Percentiles rank a stretch among this genome's conserved stretches.
phyloP scores from a whole-genome alignment of 768 basidiomycete genomes.

The Xanthoconium stramineum region DNA sequence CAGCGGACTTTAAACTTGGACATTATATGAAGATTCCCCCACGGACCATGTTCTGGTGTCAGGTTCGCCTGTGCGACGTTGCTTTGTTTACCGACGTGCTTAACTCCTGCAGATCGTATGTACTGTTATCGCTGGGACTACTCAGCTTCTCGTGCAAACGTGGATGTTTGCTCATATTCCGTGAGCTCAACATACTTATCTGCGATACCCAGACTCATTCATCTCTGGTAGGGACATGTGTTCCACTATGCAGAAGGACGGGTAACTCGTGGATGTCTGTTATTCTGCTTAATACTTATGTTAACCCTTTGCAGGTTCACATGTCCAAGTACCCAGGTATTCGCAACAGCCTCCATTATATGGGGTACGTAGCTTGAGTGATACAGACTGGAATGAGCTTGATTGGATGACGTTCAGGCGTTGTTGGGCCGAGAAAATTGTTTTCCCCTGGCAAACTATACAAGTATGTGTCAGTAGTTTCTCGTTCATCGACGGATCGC shows the following conservation, averaged over 20 bases:
- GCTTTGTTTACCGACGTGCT: not conserved
- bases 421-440: slow-evolving; percentile 59
- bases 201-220: not conserved
- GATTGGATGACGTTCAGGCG: slow-evolving; percentile 42
- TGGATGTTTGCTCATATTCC: slow-evolving; percentile 66
- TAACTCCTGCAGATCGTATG: slow-evolving; percentile 48
- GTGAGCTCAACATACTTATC: slow-evolving; percentile 32
- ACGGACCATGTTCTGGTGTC: slow-evolving; percentile 66
- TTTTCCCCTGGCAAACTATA: slow-evolving; percentile 59
- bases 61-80: slow-evolving; percentile 35
- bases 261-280: slow-evolving; percentile 2
- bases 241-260: slow-evolving; percentile 39
- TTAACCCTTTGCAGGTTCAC: slow-evolving; percentile 35
- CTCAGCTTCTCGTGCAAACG: slow-evolving; percentile 70
- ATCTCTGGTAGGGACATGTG: slow-evolving; percentile 44
- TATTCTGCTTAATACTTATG: not conserved
- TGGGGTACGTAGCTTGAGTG: slow-evolving; percentile 27
- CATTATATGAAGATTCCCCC: slow-evolving; percentile 67
- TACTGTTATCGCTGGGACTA: slow-evolving; percentile 64
- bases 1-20: slow-evolving; percentile 75
- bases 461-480: slow-evolving; percentile 39
- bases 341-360: slow-evolving; percentile 56
- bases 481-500: not conserved
- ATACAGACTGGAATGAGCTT: slow-evolving; percentile 1
- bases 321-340: slow-evolving; percentile 52